phyloP scores from a whole-genome alignment of 208 protist species.

The Crithidia expoeki region DNA sequence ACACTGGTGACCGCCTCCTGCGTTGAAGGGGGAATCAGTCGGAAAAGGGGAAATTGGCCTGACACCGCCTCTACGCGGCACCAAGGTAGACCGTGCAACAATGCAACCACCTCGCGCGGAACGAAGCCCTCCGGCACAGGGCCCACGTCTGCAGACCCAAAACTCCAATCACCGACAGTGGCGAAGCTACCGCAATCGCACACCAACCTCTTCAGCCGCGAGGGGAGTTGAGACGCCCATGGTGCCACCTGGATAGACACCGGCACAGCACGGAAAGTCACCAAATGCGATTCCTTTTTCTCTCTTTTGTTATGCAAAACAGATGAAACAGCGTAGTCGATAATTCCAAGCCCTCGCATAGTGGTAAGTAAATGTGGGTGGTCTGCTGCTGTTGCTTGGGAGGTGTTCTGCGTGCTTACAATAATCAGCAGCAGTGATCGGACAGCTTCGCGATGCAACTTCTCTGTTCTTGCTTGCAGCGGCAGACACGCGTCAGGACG shows the following conservation, averaged over 20 bases:
- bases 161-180: background rate
- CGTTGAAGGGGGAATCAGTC: background rate
- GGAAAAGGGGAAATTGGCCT: slow-evolving; percentile 25
- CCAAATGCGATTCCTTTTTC: background rate
- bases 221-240: slow-evolving; percentile 3
- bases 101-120: slow-evolving; percentile 24
- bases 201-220: slow-evolving; percentile 3
- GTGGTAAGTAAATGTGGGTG: background rate
- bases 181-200: slow-evolving; percentile 10
- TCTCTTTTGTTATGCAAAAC: background rate
- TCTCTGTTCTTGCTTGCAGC: background rate
- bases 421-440: background rate
- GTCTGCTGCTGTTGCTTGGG: too few species aligned
- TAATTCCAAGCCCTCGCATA: slow-evolving; percentile 5
- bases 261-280: slow-evolving; percentile 4
- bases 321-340: background rate
- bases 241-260: background rate
- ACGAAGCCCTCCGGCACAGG: slow-evolving; percentile 20
- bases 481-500: background rate
- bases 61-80: slow-evolving; percentile 28
- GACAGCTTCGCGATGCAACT: background rate
- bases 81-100: slow-evolving; percentile 40
- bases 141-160: slow-evolving; percentile 3
- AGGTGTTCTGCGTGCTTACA: background rate
- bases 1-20: background rate